A percentile compares a stretch with the other conserved stretches of the same genome.
Evolutionary conservation across 768 basidiomycete genomes (phyloP).

Genomic region (Neoboletus magnificus): DNA sequence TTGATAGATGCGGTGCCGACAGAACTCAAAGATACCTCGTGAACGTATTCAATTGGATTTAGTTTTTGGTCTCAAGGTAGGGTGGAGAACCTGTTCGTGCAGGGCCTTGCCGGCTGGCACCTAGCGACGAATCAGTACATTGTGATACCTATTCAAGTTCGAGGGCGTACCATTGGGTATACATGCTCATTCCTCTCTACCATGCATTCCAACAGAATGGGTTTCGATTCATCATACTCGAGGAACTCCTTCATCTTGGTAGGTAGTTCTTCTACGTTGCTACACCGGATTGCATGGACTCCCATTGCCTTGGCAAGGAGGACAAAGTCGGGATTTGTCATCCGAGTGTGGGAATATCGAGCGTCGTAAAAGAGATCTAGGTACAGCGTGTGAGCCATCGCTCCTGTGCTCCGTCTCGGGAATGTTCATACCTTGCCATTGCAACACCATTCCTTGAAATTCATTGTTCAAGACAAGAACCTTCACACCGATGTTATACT

Average conservation of each 20-base stretch:
- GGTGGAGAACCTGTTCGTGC: conserved; percentile 86
- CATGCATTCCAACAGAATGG: conserved; percentile 87
- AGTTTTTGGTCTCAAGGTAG: conserved; percentile 38
- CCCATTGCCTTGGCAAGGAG: conserved; percentile 87
- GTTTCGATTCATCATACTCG: conserved; percentile 84
- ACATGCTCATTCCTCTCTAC: conserved; percentile 86
- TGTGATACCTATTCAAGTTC: neutral
- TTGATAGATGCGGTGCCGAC: neutral
- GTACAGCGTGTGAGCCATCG: conserved; percentile 1
- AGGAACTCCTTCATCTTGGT: conserved; percentile 99
- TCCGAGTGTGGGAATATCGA: conserved; percentile 94
- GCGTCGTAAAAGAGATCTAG: conserved; percentile 91
- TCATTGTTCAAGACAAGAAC: conserved; percentile 92
- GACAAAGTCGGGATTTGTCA: conserved; percentile 96
- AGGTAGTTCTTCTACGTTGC: conserved; percentile 69
- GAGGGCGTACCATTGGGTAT: conserved; percentile 74
- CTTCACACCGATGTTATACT: conserved; percentile 93
- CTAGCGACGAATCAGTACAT: conserved; percentile 33
- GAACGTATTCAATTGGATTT: conserved; percentile 21
- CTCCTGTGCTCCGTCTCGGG: neutral
- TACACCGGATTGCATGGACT: conserved; percentile 84
- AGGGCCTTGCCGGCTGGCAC: conserved; percentile 92
- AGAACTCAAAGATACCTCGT: neutral
- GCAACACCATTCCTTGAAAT: conserved; percentile 98
- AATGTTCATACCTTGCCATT: conserved; percentile 84